Base-by-base conservation (phyloP, 1,284 basidiomycete genomes). In the Ceratobasidium sp. region DNA sequence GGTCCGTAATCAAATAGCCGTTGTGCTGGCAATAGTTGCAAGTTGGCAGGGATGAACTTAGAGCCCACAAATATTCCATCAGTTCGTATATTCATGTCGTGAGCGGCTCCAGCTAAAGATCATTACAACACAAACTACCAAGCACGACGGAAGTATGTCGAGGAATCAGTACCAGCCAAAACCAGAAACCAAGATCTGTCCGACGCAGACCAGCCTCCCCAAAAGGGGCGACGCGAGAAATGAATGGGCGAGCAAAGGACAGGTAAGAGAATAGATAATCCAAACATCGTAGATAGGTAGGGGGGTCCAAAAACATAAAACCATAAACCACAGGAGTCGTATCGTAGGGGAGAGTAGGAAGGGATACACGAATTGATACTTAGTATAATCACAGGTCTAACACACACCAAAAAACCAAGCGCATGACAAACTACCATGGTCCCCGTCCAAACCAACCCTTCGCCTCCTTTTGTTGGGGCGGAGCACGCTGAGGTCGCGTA, bases 341-440 rank as follows among this genome's bases (percentile, higher is more conserved):
- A 72, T 48, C 56, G 56, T 72, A 72, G 44, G 45, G 33, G 66
- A 44, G 11, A 24, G 33, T 24, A 72, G 31, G 67, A 56, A 72
- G 31, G 67, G 67, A 72, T 72, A 72, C 67, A 72, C 67, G 51
- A 72, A 60, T 72, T 72, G 56, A 72, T 72, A 72, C 67, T 72
- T 72, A 59, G 67, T 72, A 48, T 48, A 29, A 45, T 50, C 54
- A 72, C 36, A 69, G 7, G 67, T 72, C 67, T 72, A 72, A 47
- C 66, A 69, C 66, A 69, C 41, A 69, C 51, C 66, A 54, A 57
- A 60, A 29, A 48, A 63, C 41, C n/a, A 62, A 41, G 36, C 36
- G 31, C 66, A 71, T 57, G 11, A 47, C 24, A 22, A 44, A 36
- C 22, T 72, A 72, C 67, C 67, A 72, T 57, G 67, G 67, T 47